These are phyloP conservation scores for Phytopythium vexans DNA, from an alignment of 352 stramenopile species.

Conservation along the genomic window DNA sequence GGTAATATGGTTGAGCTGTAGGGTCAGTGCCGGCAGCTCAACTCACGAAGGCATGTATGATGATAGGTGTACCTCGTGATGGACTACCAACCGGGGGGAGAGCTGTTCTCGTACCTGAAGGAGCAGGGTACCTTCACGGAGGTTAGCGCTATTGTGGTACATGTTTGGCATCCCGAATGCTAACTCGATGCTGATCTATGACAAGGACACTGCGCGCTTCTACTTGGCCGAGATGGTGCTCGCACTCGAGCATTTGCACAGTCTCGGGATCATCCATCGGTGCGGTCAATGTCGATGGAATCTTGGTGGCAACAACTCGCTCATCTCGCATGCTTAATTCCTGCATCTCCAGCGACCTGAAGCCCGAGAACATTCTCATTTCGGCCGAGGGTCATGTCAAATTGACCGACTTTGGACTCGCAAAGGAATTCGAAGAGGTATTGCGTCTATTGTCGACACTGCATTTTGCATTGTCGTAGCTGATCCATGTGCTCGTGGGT, in stretches of 20 bases:
- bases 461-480: background rate
- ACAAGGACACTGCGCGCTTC: conserved; percentile 62
- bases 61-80: conserved; percentile 68
- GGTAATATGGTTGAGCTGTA: conserved; percentile 12
- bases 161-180: no score
- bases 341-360: conserved; percentile 60
- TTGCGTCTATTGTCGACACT: background rate
- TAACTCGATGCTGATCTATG: background rate
- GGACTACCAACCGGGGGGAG: conserved; percentile 78
- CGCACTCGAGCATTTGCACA: conserved; percentile 77
- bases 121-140: conserved; percentile 67
- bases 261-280: conserved; percentile 81
- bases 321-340: no score
- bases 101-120: conserved; percentile 74
- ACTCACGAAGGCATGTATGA: conserved; percentile 3
- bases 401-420: conserved; percentile 90
- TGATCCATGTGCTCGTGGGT: background rate
- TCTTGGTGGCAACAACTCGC: background rate
- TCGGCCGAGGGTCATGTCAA: conserved; percentile 88
- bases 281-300: conserved; percentile 12
- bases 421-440: conserved; percentile 63
- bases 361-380: conserved; percentile 92
- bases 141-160: conserved; percentile 14
- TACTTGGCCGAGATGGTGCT: conserved; percentile 86
- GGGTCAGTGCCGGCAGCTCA: background rate